Conservation (phyloP, 352 stramenopile species). For the Hyaloperonospora brassicae region DNA sequence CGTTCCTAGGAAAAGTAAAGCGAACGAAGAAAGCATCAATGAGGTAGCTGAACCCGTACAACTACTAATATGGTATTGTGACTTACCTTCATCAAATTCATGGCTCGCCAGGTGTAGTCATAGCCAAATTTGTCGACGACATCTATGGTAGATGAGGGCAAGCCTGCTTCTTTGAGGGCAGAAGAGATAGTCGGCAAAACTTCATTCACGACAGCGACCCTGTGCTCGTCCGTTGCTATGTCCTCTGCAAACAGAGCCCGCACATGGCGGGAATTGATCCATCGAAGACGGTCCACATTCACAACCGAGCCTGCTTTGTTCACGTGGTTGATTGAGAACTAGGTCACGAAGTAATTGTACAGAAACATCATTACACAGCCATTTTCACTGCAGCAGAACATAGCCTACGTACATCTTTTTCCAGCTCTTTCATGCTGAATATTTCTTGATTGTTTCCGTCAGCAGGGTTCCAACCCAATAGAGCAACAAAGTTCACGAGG, state of each 20-base stretch:
- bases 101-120: slow-evolving; percentile 64
- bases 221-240: slow-evolving; percentile 28
- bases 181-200: slow-evolving; percentile 58
- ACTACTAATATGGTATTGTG: neutral
- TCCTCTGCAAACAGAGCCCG: slow-evolving; percentile 61
- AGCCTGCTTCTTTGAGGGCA: slow-evolving; percentile 28
- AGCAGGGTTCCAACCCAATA: slow-evolving; percentile 95
- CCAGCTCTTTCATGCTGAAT: slow-evolving; percentile 90
- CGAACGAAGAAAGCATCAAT: neutral
- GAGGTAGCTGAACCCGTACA: neutral
- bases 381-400: neutral
- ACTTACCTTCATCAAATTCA: slow-evolving; percentile 77
- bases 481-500: slow-evolving; percentile 96
- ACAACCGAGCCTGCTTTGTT: slow-evolving; percentile 87
- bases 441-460: slow-evolving; percentile 96
- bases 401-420: slow-evolving; percentile 35
- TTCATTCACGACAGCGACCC: slow-evolving; percentile 44
- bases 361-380: neutral
- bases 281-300: slow-evolving; percentile 77
- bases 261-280: slow-evolving; percentile 87
- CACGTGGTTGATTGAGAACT: slow-evolving; percentile 82
- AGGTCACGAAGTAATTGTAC: neutral
- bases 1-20: slow-evolving; percentile 39
- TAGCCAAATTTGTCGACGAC: slow-evolving; percentile 49
- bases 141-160: slow-evolving; percentile 21